Evolutionary conservation across 2,329 filamentous ascomycete species (phyloP), one percentile per base, ranked within the genome.

Genomic region (Hypoxylon sp.): DNA sequence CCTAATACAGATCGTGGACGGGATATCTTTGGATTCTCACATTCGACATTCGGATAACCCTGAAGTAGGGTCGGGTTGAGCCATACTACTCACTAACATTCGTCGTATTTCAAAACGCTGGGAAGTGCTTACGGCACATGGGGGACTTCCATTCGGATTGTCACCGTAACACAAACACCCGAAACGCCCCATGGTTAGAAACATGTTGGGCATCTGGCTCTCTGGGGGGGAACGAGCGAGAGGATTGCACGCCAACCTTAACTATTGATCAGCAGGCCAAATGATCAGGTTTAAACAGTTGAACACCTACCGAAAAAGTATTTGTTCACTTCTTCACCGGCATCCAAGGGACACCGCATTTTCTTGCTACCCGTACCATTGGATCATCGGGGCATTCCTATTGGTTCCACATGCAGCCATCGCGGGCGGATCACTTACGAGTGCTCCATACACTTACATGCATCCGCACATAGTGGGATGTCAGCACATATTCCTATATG

Each of bases 281-380:
- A 32, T 38, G 46, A 29, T n/a, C 31, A 35, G 21, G 35, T 25
- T 29, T 19, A 43, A 16, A 35, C 41, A 17, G 17, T 19, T 21
- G 11, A 34, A 25, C 17, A 25, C 25, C 34, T 45, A 42, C 38
- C 31, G 45, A 26, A 50, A 37, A 38, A 23, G 34, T 36, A 26
- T 15, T 29, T 17, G 9, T 40, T 29, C 15, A 29, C 34, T 27
- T 32, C 43, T 38, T 51, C 46, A 42, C 21, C 38, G 47, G 43
- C 32, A 35, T 23, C 32, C 9, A 32, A 46, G 41, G 35, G 35
- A 48, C 49, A 45, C 53, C 49, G 35, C 40, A 49, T 54, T 53
- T 34, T 53, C 54, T 60, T 55, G 56, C 55, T 59, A 44, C 45
- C 58, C 56, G 42, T 57, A 51, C 46, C 46, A 59, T 49, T 64